These are phyloP conservation scores for Nidularia sp. DNA, from an alignment of 768 basidiomycete genomes.

Conservation along the genomic window DNA sequence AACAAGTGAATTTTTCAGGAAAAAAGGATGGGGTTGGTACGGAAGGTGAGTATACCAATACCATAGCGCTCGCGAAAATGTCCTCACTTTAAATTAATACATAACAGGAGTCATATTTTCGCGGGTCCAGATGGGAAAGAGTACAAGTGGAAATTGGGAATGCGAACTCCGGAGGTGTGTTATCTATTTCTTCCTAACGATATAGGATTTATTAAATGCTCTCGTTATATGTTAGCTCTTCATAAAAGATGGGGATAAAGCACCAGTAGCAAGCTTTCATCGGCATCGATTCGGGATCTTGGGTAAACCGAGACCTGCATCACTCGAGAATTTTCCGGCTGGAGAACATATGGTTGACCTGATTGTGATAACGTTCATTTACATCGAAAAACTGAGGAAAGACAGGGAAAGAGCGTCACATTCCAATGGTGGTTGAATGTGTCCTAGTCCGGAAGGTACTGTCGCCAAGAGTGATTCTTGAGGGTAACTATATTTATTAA, in stretches of 20 bases:
- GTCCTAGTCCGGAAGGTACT: too few species aligned
- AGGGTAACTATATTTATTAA: too few species aligned
- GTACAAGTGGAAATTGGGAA: slow-evolving; percentile 16
- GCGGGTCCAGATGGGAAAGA: slow-evolving; percentile 16
- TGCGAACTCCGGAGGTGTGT: slow-evolving; percentile 5
- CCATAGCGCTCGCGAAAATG: neutral
- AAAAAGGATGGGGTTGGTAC: slow-evolving; percentile 12
- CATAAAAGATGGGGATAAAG: slow-evolving; percentile 13
- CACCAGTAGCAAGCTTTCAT: slow-evolving; percentile 14
- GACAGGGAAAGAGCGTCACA: slow-evolving; percentile 11
- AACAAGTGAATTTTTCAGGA: slow-evolving; percentile 19
- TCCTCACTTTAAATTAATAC: neutral
- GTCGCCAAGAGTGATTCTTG: too few species aligned
- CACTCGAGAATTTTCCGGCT: slow-evolving; percentile 15
- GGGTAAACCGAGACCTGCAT: slow-evolving; percentile 3
- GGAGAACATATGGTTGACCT: slow-evolving; percentile 19
- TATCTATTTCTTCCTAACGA: neutral
- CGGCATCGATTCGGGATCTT: slow-evolving; percentile 7
- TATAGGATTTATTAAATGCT: neutral
- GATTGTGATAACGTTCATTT: slow-evolving; percentile 23
- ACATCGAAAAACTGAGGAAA: slow-evolving; percentile 19
- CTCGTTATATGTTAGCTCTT: slow-evolving; percentile 6
- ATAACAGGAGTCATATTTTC: slow-evolving; percentile 7
- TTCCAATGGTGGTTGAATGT: too few species aligned
- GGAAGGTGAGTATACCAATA: slow-evolving; percentile 10